Conservation (phyloP, 257 asterid genomes). For the Mitragyna speciosa region DNA sequence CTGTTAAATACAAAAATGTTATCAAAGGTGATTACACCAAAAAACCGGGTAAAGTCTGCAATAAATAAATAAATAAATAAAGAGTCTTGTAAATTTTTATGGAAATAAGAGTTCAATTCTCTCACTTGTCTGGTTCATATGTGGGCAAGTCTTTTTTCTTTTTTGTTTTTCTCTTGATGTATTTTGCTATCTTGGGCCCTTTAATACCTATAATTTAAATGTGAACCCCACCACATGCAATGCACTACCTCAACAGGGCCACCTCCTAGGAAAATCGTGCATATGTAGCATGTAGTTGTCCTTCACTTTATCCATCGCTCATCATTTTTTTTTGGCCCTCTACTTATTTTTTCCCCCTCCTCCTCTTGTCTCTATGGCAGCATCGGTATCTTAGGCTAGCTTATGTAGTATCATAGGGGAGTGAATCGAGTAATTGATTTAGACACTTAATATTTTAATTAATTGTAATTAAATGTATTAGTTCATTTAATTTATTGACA, state of each 20-base stretch:
- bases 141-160: background rate
- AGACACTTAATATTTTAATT: no score
- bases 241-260: background rate
- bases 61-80: no score
- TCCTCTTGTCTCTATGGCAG: background rate
- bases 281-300: background rate
- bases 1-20: background rate
- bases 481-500: no score
- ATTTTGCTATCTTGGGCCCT: background rate
- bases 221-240: background rate
- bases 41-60: background rate
- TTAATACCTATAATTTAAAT: background rate
- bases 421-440: no score
- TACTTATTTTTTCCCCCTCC: background rate
- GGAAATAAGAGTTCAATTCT: background rate
- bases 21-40: background rate
- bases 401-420: no score
- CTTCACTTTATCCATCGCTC: background rate
- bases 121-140: background rate
- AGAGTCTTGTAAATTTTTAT: background rate
- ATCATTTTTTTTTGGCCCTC: background rate
- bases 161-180: no score
- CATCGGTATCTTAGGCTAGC: no score
- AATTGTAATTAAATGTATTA: no score
- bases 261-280: background rate